Conservation (phyloP, 2,329 filamentous ascomycete genomes). For the Zasmidium cellare region DNA sequence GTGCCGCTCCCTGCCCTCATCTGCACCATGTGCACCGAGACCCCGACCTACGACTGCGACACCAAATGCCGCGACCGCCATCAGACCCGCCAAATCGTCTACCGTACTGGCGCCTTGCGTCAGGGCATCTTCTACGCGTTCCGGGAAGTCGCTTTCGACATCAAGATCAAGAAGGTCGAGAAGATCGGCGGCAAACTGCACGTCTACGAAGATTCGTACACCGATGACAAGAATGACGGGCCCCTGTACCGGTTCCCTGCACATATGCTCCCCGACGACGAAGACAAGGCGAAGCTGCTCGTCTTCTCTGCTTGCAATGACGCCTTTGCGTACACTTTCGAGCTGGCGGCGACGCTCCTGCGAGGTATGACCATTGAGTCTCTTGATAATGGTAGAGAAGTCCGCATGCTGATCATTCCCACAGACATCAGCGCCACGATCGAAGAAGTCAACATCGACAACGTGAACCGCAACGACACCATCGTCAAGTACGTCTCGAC, state of each 20-base stretch:
- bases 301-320: slow-evolving; percentile 10
- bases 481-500: neutral
- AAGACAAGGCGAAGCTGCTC: slow-evolving; percentile 10
- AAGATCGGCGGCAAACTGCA: neutral
- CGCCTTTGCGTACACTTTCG: slow-evolving; percentile 3
- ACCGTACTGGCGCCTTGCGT: slow-evolving; percentile 20
- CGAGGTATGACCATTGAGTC: too few relatives aligned
- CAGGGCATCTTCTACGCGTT: slow-evolving; percentile 17
- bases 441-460: neutral
- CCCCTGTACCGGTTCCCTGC: slow-evolving; percentile 7
- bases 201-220: slow-evolving; percentile 1
- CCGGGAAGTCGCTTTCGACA: slow-evolving; percentile 11
- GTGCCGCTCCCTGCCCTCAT: slow-evolving; percentile 4
- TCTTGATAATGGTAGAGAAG: too few relatives aligned
- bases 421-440: neutral
- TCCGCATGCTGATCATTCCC: neutral
- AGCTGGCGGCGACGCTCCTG: slow-evolving; percentile 12
- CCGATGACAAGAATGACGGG: neutral
- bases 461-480: neutral
- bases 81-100: neutral
- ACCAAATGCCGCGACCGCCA: neutral
- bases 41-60: slow-evolving; percentile 9
- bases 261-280: neutral
- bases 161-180: slow-evolving; percentile 6
- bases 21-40: neutral